Conservation (phyloP, 1,139 yeast genomes). For the Blastobotrys illinoisensis region DNA sequence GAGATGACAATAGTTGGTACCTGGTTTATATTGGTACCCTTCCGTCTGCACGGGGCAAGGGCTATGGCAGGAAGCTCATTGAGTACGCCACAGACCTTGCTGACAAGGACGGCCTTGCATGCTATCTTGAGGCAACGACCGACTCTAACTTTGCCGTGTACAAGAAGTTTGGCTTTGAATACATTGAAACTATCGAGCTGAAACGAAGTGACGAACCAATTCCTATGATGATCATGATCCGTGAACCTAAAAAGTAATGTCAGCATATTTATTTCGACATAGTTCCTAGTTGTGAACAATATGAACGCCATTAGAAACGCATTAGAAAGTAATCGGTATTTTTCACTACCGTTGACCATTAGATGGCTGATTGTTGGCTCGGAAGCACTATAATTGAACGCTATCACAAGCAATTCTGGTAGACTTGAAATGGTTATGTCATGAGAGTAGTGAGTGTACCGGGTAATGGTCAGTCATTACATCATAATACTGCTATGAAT, state of each 20-base stretch:
- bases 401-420: no score
- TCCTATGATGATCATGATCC: conserved; percentile 22
- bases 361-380: no score
- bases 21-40: conserved; percentile 59
- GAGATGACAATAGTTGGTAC: conserved; percentile 45
- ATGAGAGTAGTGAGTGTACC: no score
- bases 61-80: conserved; percentile 54
- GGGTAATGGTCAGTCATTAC: no score
- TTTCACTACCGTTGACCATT: no score
- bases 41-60: conserved; percentile 59
- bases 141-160: conserved; percentile 51
- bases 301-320: no score
- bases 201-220: conserved; percentile 18
- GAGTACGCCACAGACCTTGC: conserved; percentile 51
- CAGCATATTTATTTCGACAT: not conserved
- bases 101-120: conserved; percentile 41
- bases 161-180: conserved; percentile 47
- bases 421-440: no score
- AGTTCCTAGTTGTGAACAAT: not conserved
- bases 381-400: no score
- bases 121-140: conserved; percentile 59
- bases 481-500: no score
- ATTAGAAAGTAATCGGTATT: no score
- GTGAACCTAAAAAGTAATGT: conserved; percentile 17
- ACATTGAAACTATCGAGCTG: conserved; percentile 15